phyloP scores from a whole-genome alignment of 2,329 filamentous ascomycete genomes.

The Aspergillus arachidicola region DNA sequence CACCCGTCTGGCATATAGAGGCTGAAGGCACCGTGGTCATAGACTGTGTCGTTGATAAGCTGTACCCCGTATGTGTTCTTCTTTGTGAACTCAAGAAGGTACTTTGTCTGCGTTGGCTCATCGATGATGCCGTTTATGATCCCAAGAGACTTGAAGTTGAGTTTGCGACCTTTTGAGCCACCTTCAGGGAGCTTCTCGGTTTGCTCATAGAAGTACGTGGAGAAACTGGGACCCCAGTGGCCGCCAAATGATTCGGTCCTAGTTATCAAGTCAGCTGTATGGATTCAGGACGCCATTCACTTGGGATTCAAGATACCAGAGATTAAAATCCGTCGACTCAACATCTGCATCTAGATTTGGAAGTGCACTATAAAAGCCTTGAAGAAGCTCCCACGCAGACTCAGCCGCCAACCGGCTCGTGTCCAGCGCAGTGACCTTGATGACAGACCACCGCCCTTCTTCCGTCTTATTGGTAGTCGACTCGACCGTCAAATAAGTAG shows the following conservation, averaged over 20 bases:
- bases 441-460: slow-evolving; percentile 52
- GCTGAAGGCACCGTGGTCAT: slow-evolving; percentile 61
- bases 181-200: slow-evolving; percentile 58
- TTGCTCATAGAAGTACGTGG: slow-evolving; percentile 60
- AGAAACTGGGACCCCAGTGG: slow-evolving; percentile 43
- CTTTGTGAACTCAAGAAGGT: slow-evolving; percentile 56
- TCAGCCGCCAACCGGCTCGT: slow-evolving; percentile 60
- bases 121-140: slow-evolving; percentile 62
- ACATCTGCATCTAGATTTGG: slow-evolving; percentile 52
- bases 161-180: slow-evolving; percentile 48
- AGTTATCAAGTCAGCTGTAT: slow-evolving; percentile 15
- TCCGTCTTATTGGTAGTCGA: slow-evolving; percentile 46
- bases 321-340: slow-evolving; percentile 57
- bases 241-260: slow-evolving; percentile 14
- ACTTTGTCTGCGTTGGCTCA: slow-evolving; percentile 46
- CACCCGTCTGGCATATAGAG: slow-evolving; percentile 63
- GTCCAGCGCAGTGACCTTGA: slow-evolving; percentile 55
- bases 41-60: slow-evolving; percentile 60
- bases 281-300: slow-evolving; percentile 28
- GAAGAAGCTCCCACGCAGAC: slow-evolving; percentile 59
- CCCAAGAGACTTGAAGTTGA: slow-evolving; percentile 58
- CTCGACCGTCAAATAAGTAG: slow-evolving; percentile 48
- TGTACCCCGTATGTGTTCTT: slow-evolving; percentile 59
- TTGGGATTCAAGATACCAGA: slow-evolving; percentile 60
- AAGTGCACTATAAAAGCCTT: slow-evolving; percentile 56